Base-by-base conservation (phyloP, 768 basidiomycete species). In the Nevesoporus exiguus region DNA sequence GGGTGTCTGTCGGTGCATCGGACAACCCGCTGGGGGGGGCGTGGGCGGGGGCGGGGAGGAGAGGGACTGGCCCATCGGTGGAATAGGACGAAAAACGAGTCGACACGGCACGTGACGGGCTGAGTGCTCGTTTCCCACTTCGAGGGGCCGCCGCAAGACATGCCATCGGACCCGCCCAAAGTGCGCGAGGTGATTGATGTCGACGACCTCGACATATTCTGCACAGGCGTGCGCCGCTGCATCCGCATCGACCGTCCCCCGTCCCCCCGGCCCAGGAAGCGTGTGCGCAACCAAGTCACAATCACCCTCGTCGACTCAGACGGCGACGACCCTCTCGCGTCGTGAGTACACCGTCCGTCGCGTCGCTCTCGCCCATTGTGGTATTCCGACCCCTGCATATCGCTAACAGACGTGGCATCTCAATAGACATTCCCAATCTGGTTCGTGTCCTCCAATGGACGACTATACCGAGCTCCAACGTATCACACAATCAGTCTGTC, bases 101-200 rank as follows among this genome's bases (percentile, higher is more conserved):
- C n/a, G n/a, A n/a, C n/a, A n/a, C n/a, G 15, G 5, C 60, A 64
- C 55, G 61, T 64, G 65, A 64, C 41, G 40, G 11, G 5, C 7
- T 2, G 15, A 36, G 7, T 5, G 22, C 2, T 24, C 36, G 30
- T 22, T 51, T 58, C 56, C 45, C 56, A 51, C 39, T 24, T 22
- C 14, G 13, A 10, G 11, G 33, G 33, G 5, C 33, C 10, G 14
- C 34, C 14, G 14, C 34, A 11, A 14, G 15, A 36, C 5, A 39
- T 51, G 61, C n/a, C n/a, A n/a, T 37, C 33, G 24, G 36, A 22
- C 47, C 50, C 37, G 54, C 15, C 36, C 33, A 27, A 37, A 10
- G 45, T 40, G 36, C 50, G 8, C 50, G 62, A 63, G 39, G 51
- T 60, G 5, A 71, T 70, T 9, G 68, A 69, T 41, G 59, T 70